A percentile compares a stretch with the other conserved stretches of the same genome.
These are phyloP conservation scores for Sindora glabra DNA, from an alignment of 306 rosid species.

Conservation along the genomic window DNA sequence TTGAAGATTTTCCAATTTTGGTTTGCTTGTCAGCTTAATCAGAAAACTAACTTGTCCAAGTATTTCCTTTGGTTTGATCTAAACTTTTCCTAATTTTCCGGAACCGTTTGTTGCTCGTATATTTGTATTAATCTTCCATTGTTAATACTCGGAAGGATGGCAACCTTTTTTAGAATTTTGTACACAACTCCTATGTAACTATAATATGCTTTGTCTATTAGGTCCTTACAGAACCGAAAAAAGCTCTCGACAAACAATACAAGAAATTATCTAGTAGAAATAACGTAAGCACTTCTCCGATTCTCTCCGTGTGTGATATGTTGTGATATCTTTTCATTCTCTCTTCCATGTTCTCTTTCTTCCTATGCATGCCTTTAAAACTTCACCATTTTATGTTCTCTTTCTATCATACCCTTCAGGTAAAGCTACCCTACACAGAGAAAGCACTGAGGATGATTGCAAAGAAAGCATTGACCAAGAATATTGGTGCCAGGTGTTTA, in stretches of 20 bases:
- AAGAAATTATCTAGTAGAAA: slow-evolving; percentile 84
- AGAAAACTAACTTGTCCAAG: slow-evolving; percentile 89
- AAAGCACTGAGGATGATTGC: slow-evolving; percentile 73
- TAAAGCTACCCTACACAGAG: slow-evolving; percentile 68
- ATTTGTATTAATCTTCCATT: neutral
- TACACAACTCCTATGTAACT: neutral
- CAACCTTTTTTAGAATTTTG: neutral
- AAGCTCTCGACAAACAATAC: slow-evolving; percentile 95
- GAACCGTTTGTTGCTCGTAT: slow-evolving; percentile 9
- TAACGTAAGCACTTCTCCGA: slow-evolving; percentile 55
- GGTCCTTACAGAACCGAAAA: slow-evolving; percentile 90
- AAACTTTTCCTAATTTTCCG: no score
- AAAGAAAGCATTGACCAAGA: slow-evolving; percentile 79
- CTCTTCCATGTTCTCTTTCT: no score
- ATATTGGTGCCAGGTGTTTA: slow-evolving; percentile 93
- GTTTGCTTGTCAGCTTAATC: slow-evolving; percentile 85
- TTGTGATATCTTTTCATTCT: no score
- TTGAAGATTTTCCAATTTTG: slow-evolving; percentile 89
- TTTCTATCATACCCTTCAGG: slow-evolving; percentile 58
- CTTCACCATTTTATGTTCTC: no score
- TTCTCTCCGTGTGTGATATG: no score
- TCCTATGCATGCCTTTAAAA: no score
- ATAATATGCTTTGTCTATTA: slow-evolving; percentile 24
- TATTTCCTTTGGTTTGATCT: no score
- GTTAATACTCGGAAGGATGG: neutral